A percentile compares a stretch with the other conserved stretches of the same genome.
Conservation (phyloP, 768 basidiomycete genomes). For the Mycena albidolilacea region DNA sequence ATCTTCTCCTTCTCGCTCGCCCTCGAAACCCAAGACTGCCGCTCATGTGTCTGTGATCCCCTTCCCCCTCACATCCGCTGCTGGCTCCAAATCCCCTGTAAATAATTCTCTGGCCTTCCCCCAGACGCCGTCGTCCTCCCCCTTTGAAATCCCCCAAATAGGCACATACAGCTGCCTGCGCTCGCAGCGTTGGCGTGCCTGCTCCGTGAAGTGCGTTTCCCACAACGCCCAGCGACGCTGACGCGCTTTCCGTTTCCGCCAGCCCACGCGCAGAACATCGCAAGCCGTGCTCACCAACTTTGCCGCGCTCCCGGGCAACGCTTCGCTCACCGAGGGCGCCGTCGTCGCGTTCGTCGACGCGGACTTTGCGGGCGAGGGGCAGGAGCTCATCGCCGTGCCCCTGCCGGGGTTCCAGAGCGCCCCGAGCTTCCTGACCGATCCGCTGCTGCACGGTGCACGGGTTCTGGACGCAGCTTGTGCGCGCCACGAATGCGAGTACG, state of each 20-base stretch:
- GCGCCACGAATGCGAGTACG: conserved; percentile 78
- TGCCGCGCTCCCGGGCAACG: conserved; percentile 40
- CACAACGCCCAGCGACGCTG: not conserved
- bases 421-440: conserved; percentile 80
- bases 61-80: conserved; percentile 62
- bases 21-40: conserved; percentile 56
- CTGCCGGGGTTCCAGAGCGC: conserved; percentile 73
- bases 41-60: conserved; percentile 61
- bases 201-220: conserved; percentile 18
- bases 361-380: conserved; percentile 89
- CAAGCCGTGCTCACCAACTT: conserved; percentile 83
- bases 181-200: conserved; percentile 22
- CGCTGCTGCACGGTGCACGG: conserved; percentile 83
- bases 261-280: conserved; percentile 82
- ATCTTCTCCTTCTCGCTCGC: conserved; percentile 55
- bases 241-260: conserved; percentile 28
- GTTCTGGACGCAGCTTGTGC: conserved; percentile 87
- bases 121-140: conserved; percentile 77
- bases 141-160: too few species aligned
- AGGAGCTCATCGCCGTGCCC: conserved; percentile 77
- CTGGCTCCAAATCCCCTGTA: conserved; percentile 56
- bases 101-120: conserved; percentile 70
- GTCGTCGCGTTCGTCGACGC: conserved; percentile 79
- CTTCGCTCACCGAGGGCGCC: conserved; percentile 67
- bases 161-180: conserved; percentile 19